phyloP scores from a whole-genome alignment of 208 protist genomes.

The Trypanosoma mega region DNA sequence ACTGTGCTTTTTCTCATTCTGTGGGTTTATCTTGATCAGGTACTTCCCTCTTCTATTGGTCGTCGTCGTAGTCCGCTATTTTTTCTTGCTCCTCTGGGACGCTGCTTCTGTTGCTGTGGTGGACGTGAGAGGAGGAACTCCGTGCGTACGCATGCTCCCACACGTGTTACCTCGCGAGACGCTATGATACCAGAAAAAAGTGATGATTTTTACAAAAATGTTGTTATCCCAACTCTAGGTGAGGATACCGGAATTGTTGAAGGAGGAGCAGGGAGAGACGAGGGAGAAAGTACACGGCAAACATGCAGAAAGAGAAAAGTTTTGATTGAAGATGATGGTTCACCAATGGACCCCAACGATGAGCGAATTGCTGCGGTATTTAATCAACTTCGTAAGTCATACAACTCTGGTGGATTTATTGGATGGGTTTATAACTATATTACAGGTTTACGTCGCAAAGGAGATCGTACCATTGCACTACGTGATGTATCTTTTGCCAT shows the following conservation, averaged over 20 bases:
- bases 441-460: conserved; percentile 49
- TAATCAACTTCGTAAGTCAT: conserved; percentile 53
- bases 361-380: conserved; percentile 38
- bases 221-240: too few species aligned
- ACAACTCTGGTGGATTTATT: conserved; percentile 57
- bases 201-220: too few species aligned
- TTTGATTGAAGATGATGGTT: background rate
- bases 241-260: too few species aligned
- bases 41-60: conserved; percentile 66
- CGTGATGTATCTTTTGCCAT: conserved; percentile 70
- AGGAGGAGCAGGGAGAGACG: conserved; percentile 8
- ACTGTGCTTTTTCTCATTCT: conserved; percentile 65
- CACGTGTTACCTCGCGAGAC: too few species aligned
- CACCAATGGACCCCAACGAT: conserved; percentile 32
- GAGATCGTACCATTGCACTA: conserved; percentile 55
- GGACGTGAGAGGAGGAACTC: too few species aligned
- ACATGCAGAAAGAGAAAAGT: background rate
- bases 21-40: conserved; percentile 82
- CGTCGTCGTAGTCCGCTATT: conserved; percentile 63
- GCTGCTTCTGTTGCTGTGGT: conserved; percentile 35
- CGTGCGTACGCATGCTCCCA: too few species aligned
- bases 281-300: conserved; percentile 27
- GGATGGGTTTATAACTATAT: conserved; percentile 68
- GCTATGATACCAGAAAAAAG: too few species aligned
- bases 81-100: conserved; percentile 52